phyloP scores from a whole-genome alignment of 2,329 filamentous ascomycete genomes.

The Aspergillus fumigatus region DNA sequence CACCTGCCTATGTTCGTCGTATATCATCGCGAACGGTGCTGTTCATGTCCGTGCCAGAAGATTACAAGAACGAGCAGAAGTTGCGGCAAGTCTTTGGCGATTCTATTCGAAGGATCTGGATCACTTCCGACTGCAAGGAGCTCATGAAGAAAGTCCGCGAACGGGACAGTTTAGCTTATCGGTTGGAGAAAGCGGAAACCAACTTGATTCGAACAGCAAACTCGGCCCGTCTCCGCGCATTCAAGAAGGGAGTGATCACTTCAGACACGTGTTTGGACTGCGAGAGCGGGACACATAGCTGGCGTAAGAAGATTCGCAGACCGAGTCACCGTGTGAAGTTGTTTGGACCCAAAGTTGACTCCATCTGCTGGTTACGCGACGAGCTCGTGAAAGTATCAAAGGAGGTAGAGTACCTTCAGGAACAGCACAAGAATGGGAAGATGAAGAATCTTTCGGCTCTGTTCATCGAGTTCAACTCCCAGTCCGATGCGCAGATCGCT shows the following conservation, averaged over 20 bases:
- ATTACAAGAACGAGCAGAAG: conserved; percentile 69
- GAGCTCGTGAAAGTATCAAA: conserved; percentile 69
- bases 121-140: conserved; percentile 69
- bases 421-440: conserved; percentile 59
- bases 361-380: conserved; percentile 76
- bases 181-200: conserved; percentile 82
- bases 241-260: conserved; percentile 29
- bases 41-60: conserved; percentile 75
- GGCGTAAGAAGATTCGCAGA: conserved; percentile 48
- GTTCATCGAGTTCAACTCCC: conserved; percentile 82
- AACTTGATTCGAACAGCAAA: conserved; percentile 77
- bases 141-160: conserved; percentile 74
- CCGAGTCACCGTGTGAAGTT: conserved; percentile 69
- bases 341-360: conserved; percentile 80
- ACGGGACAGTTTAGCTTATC: conserved; percentile 70
- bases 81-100: conserved; percentile 76
- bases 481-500: conserved; percentile 79
- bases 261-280: conserved; percentile 25
- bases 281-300: conserved; percentile 24
- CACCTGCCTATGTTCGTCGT: conserved; percentile 74
- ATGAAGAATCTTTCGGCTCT: conserved; percentile 67
- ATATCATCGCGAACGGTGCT: conserved; percentile 86
- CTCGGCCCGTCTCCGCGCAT: conserved; percentile 59
- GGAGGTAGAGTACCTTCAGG: conserved; percentile 63
- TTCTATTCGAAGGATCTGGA: conserved; percentile 77